Evolutionary conservation across 768 basidiomycete species (phyloP).

Genomic region (Amylocystis lapponica): DNA sequence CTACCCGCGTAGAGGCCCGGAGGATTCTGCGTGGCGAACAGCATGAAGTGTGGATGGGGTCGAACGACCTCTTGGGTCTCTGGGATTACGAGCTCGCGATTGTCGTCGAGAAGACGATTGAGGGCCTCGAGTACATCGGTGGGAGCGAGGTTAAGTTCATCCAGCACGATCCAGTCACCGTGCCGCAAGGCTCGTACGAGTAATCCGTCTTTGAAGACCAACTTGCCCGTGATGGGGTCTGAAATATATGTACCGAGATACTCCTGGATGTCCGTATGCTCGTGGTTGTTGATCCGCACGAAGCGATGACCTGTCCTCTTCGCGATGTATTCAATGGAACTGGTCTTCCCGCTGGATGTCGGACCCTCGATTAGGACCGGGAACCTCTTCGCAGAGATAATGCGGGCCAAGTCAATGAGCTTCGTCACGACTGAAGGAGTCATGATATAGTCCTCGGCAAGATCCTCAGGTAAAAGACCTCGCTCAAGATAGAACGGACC

Average conservation of each 20-base stretch:
- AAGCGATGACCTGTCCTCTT: slow-evolving; percentile 90
- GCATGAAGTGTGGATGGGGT: slow-evolving; percentile 94
- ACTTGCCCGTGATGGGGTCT: slow-evolving; percentile 86
- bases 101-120: slow-evolving; percentile 94
- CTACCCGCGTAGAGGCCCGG: slow-evolving; percentile 93
- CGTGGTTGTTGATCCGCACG: slow-evolving; percentile 98
- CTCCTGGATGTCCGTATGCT: slow-evolving; percentile 99
- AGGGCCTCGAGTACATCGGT: slow-evolving; percentile 97
- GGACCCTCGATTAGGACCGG: slow-evolving; percentile 97
- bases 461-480: slow-evolving; percentile 61
- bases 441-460: slow-evolving; percentile 81
- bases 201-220: slow-evolving; percentile 91
- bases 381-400: slow-evolving; percentile 81
- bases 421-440: slow-evolving; percentile 94
- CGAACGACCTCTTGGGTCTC: slow-evolving; percentile 93
- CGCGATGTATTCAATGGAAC: slow-evolving; percentile 93
- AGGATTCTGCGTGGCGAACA: slow-evolving; percentile 98
- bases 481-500: slow-evolving; percentile 88
- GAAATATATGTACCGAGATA: slow-evolving; percentile 97
- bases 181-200: slow-evolving; percentile 86
- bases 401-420: slow-evolving; percentile 89
- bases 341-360: slow-evolving; percentile 96
- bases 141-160: slow-evolving; percentile 95
- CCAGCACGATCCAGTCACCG: slow-evolving; percentile 97
- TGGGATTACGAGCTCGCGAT: slow-evolving; percentile 90